Base-by-base conservation (phyloP, 2,329 filamentous ascomycete genomes). In the Lojkania enalia region DNA sequence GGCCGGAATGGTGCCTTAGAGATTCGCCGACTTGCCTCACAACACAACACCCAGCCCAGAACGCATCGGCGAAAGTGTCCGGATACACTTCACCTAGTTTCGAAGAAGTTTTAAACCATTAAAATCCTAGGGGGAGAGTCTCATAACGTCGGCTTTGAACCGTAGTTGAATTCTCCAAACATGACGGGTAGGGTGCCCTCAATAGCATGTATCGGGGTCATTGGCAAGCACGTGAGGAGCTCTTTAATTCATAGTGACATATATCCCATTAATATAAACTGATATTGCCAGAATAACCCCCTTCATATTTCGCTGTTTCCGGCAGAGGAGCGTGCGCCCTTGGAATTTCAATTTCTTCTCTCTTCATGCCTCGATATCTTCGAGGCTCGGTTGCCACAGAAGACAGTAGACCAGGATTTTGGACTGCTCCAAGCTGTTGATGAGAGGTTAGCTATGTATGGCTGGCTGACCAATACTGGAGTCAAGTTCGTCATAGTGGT, bases 231-330 rank as follows among this genome's bases (percentile, higher is more conserved):
- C 71, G 91, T 95, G 78, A 60, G 79, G 68, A 44, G 13, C 25
- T 27, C 25, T 27, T n/a, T 27, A 27, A n/a, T n/a, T n/a, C n/a
- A n/a, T n/a, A n/a, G n/a, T n/a, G n/a, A n/a, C n/a, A n/a, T n/a
- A n/a, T n/a, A n/a, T n/a, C n/a, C n/a, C n/a, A n/a, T n/a, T n/a
- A n/a, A n/a, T n/a, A n/a, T n/a, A n/a, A n/a, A n/a, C n/a, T n/a
- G n/a, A n/a, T n/a, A n/a, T n/a, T n/a, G n/a, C n/a, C 21, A 97
- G 91, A 95, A 97, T 75, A 96, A 96, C 67, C 94, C 92, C 47
- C 86, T 97, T 55, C 92, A 97, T 74, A 88, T 96, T 60, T 85
- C 89, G 49, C 83, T 95, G 66, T 96, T 96, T 72, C 87, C 90
- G 39, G 52, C 66, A n/a, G 81, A 88, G 76, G 74, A 87, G 54